Evolutionary conservation across 805 yeast genomes (phyloP).

Genomic region (Yarrowia sp.): DNA sequence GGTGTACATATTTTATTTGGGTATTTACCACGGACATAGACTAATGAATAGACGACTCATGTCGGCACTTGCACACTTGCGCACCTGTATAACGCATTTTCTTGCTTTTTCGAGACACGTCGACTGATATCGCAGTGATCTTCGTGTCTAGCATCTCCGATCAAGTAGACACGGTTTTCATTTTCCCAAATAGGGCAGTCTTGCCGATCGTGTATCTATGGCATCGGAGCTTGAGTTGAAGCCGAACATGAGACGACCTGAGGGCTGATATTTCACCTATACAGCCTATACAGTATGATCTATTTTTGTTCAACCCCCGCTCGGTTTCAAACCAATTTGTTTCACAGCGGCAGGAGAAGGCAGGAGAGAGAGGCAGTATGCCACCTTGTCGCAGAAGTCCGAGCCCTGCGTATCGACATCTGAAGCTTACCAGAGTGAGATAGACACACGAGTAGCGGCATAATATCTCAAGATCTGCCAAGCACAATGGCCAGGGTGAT

Average conservation of each 20-base stretch:
- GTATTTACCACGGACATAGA: conserved; percentile 16
- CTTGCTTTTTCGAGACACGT: background rate
- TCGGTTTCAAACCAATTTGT: too few relatives aligned
- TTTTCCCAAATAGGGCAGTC: background rate
- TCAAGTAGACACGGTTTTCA: conserved; percentile 1
- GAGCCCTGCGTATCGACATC: background rate
- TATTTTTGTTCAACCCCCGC: too few relatives aligned
- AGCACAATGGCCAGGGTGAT: background rate
- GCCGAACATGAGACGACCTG: background rate
- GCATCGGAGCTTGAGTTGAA: conserved; percentile 14
- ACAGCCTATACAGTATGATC: too few relatives aligned
- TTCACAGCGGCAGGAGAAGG: too few relatives aligned
- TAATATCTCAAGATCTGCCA: conserved; percentile 1
- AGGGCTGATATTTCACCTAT: too few relatives aligned
- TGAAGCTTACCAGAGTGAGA: background rate
- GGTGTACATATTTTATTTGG: conserved; percentile 32
- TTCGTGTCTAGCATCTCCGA: conserved; percentile 9
- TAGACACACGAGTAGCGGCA: background rate
- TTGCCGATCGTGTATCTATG: conserved; percentile 11
- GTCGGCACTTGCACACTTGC: too few relatives aligned
- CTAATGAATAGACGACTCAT: background rate
- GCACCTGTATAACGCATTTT: too few relatives aligned
- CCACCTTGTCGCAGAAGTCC: background rate
- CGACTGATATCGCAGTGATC: background rate
- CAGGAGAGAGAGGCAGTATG: too few relatives aligned